A percentile compares a stretch with the other conserved stretches of the same genome.
Conservation (phyloP, 179 eudicot genomes). For the Heliamphora pulchella region DNA sequence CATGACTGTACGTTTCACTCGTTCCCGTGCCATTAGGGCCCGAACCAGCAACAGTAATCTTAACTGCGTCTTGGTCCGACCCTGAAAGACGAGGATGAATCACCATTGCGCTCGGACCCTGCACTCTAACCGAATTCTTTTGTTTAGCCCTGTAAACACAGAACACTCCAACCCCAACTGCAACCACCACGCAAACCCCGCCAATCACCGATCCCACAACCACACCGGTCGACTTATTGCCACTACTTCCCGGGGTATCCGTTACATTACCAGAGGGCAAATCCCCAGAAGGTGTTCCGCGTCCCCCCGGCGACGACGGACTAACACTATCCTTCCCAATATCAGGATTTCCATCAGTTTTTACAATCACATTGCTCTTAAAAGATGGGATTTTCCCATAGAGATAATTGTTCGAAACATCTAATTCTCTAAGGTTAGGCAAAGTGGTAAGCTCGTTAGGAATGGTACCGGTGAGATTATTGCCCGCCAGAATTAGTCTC, state of each 20-base stretch:
- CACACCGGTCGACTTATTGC: constrained; percentile 38
- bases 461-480: constrained; percentile 59
- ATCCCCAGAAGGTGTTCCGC: background rate
- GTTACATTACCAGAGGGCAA: no score
- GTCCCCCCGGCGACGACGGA: constrained; percentile 16
- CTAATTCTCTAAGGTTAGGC: constrained; percentile 43
- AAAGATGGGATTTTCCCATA: constrained; percentile 57
- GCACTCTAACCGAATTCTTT: constrained; percentile 47
- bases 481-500: constrained; percentile 55
- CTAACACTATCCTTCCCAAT: constrained; percentile 46
- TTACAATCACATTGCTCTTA: constrained; percentile 33
- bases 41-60: constrained; percentile 74
- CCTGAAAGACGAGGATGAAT: constrained; percentile 69
- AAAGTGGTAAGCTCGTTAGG: constrained; percentile 56
- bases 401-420: constrained; percentile 52
- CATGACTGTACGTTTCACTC: constrained; percentile 42
- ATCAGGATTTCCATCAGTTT: constrained; percentile 45
- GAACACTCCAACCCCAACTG: constrained; percentile 41
- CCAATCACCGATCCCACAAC: constrained; percentile 39
- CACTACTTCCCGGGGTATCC: background rate
- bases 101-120: constrained; percentile 67
- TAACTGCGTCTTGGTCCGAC: constrained; percentile 62
- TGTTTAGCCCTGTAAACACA: constrained; percentile 51
- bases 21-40: constrained; percentile 46
- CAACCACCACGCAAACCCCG: constrained; percentile 34